Evolutionary conservation across 108 stramenopile species (phyloP).

Genomic region (Conticribra weissflogii): DNA sequence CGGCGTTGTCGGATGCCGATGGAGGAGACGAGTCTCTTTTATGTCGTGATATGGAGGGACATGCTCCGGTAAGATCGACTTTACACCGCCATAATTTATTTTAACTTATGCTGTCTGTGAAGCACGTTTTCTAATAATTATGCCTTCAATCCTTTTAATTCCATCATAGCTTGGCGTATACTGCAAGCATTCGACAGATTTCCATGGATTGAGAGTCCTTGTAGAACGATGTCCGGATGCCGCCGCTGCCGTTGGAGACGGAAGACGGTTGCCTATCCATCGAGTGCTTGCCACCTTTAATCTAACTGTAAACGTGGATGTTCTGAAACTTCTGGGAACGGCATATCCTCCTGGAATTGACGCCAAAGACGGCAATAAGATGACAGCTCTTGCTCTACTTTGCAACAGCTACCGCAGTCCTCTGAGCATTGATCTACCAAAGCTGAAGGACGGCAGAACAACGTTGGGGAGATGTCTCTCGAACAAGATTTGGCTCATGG

Average conservation of each 20-base stretch:
- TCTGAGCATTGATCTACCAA: conserved; percentile 21
- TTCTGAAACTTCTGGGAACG: conserved; percentile 18
- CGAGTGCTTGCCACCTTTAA: conserved; percentile 19
- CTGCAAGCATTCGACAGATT: conserved; percentile 22
- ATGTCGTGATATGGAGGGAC: conserved; percentile 14
- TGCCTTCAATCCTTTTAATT: too few species aligned
- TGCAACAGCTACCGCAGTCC: conserved; percentile 19
- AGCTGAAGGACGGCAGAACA: conserved; percentile 5
- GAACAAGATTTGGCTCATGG: conserved; percentile 23
- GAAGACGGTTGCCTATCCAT: conserved; percentile 8
- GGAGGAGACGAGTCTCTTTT: conserved; percentile 10
- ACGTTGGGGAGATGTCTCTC: conserved; percentile 16
- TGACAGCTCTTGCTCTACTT: conserved; percentile 23
- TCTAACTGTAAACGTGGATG: conserved; percentile 28
- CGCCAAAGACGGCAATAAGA: conserved; percentile 1
- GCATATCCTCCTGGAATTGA: conserved; percentile 23
- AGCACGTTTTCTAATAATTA: too few species aligned
- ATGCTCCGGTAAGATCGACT: conserved; percentile 5
- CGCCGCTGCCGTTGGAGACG: conserved; percentile 13
- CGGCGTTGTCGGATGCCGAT: neutral
- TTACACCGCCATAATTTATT: too few species aligned
- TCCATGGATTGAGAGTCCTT: conserved; percentile 17
- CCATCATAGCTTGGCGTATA: conserved; percentile 10
- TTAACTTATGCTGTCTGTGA: too few species aligned
- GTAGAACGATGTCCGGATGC: conserved; percentile 12